Conservation (phyloP, 768 basidiomycete genomes). For the Mycena leptocephala region DNA sequence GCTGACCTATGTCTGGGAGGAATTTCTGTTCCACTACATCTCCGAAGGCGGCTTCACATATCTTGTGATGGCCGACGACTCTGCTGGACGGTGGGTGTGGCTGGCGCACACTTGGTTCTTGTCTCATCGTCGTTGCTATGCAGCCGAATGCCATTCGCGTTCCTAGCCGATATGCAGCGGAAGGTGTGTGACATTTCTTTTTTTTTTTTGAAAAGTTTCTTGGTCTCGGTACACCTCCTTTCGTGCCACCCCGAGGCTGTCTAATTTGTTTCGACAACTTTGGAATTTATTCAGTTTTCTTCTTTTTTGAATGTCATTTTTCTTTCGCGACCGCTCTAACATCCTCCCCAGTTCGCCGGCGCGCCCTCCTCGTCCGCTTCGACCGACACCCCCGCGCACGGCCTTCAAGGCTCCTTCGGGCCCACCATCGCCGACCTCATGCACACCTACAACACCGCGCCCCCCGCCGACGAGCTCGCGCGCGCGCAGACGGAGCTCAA, state of each 20-base stretch:
- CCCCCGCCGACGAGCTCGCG: conserved; percentile 90
- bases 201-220: neutral
- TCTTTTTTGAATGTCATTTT: neutral
- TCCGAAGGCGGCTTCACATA: conserved; percentile 91
- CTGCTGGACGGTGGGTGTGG: conserved; percentile 82
- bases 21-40: conserved; percentile 95
- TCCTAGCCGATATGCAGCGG: conserved; percentile 89
- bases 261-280: neutral
- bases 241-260: no score
- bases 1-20: conserved; percentile 91
- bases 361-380: conserved; percentile 78
- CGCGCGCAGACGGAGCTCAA: conserved; percentile 92
- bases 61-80: conserved; percentile 96
- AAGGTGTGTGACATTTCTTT: conserved; percentile 61
- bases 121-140: conserved; percentile 9
- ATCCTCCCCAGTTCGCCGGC: conserved; percentile 66
- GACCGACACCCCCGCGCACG: conserved; percentile 70
- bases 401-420: conserved; percentile 81
- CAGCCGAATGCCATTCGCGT: conserved; percentile 95
- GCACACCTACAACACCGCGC: conserved; percentile 91
- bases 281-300: neutral
- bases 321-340: conserved; percentile 9
- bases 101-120: neutral
- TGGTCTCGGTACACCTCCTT: no score
- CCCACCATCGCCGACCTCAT: conserved; percentile 82